These are phyloP conservation scores for Schrenkiella parvula DNA, from an alignment of 345 rosid genomes.

Conservation along the genomic window DNA sequence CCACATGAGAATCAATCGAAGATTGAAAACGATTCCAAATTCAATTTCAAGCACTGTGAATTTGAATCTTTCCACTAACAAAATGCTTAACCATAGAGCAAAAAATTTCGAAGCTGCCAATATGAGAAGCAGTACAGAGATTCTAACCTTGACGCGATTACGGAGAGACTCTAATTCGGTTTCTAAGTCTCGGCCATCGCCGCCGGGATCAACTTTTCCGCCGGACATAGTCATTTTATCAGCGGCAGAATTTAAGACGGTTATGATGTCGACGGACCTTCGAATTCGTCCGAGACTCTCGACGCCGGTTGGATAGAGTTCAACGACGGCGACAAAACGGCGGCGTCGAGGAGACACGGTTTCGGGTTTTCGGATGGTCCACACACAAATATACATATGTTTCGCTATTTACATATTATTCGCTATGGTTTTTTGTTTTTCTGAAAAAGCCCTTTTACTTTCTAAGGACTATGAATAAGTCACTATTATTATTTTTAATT, in stretches of 20 bases:
- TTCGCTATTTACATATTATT: conserved; percentile 6
- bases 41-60: background rate
- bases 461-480: too few species aligned
- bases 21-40: background rate
- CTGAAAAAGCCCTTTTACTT: background rate
- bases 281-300: background rate
- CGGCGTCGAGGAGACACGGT: background rate
- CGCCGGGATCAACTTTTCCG: background rate
- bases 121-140: background rate
- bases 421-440: background rate
- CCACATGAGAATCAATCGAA: background rate
- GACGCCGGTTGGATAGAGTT: background rate
- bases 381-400: background rate
- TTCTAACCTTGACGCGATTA: conserved; percentile 42
- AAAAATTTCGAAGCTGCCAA: background rate
- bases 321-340: background rate
- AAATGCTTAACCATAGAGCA: background rate
- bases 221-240: conserved; percentile 21
- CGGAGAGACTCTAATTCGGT: conserved; percentile 38
- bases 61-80: background rate
- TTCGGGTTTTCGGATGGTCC: background rate
- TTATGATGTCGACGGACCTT: background rate
- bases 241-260: background rate
- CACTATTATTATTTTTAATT: too few species aligned
- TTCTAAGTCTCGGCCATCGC: conserved; percentile 12